Percentiles rank a stretch among this genome's conserved stretches.
Conservation (phyloP, 2,329 filamentous ascomycete genomes). For the Aspergillus chevalieri region DNA sequence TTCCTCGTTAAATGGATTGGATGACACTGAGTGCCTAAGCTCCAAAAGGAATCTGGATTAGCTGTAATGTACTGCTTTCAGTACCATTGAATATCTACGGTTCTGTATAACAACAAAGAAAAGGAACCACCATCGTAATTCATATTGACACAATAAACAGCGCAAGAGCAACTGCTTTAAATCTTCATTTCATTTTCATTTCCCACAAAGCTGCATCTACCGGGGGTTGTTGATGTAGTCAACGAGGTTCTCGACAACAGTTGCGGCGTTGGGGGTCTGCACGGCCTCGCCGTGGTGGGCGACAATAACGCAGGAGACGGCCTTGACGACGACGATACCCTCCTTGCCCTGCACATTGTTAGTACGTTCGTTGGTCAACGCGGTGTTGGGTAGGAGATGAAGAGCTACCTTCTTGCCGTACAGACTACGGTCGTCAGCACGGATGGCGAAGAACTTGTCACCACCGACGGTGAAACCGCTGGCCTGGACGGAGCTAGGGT, state of each 20-base stretch:
- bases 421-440: slow-evolving; percentile 68
- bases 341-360: slow-evolving; percentile 57
- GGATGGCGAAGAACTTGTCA: slow-evolving; percentile 71
- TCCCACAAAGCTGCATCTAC: slow-evolving; percentile 40
- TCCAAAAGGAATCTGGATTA: too few species aligned
- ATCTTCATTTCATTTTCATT: slow-evolving; percentile 9
- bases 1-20: too few species aligned
- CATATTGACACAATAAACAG: slow-evolving; percentile 8
- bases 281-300: slow-evolving; percentile 73
- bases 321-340: slow-evolving; percentile 79
- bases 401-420: slow-evolving; percentile 75
- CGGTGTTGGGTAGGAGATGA: slow-evolving; percentile 1
- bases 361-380: too few species aligned
- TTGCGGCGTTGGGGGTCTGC: slow-evolving; percentile 68
- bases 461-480: slow-evolving; percentile 71
- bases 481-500: slow-evolving; percentile 41
- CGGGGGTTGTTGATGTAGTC: slow-evolving; percentile 79
- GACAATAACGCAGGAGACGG: slow-evolving; percentile 79
- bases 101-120: slow-evolving; percentile 1
- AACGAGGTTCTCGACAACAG: slow-evolving; percentile 73
- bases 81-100: slow-evolving; percentile 11
- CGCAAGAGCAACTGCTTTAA: neutral
- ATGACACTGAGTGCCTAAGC: too few species aligned
- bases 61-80: neutral
- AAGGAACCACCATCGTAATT: slow-evolving; percentile 10